Evolutionary conservation across 2,329 filamentous ascomycete species (phyloP).

Genomic region (Aquanectria penicillioides): DNA sequence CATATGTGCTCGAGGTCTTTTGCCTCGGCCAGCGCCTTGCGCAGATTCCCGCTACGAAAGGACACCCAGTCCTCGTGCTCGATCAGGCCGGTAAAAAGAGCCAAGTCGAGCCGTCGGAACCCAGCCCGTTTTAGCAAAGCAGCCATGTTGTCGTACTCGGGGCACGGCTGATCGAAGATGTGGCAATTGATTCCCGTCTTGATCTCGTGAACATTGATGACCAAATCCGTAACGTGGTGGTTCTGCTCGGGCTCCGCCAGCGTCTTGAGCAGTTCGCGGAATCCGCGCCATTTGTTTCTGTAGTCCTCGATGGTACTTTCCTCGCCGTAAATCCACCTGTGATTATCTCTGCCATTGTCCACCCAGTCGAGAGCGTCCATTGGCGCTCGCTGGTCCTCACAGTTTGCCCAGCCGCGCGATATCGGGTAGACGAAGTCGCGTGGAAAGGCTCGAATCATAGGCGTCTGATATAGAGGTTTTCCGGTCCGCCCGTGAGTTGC

Average conservation of each 20-base stretch:
- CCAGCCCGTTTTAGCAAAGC: constrained; percentile 1
- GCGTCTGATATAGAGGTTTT: constrained; percentile 51
- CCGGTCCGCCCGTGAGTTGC: constrained; percentile 50
- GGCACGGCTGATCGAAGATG: not conserved
- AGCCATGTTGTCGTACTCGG: constrained; percentile 15
- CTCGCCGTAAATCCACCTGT: constrained; percentile 8
- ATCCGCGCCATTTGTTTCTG: constrained; percentile 43
- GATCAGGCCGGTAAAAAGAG: not conserved
- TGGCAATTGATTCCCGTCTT: constrained; percentile 41
- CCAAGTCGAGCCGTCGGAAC: constrained; percentile 13
- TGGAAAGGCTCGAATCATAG: constrained; percentile 53
- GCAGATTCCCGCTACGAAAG: not conserved
- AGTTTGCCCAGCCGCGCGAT: constrained; percentile 33
- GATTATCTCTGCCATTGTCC: not conserved
- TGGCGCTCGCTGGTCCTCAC: not conserved
- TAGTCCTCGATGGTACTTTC: constrained; percentile 23
- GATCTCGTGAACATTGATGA: constrained; percentile 44
- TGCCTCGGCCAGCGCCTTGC: constrained; percentile 4
- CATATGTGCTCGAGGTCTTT: constrained; percentile 35
- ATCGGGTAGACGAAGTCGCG: constrained; percentile 51
- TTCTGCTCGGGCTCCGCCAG: constrained; percentile 36
- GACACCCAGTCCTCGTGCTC: not conserved
- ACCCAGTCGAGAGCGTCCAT: not conserved
- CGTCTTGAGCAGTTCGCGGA: constrained; percentile 39
- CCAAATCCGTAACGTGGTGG: constrained; percentile 45